Percentiles rank a stretch among this genome's conserved stretches.
Evolutionary conservation across 2,329 filamentous ascomycete species (phyloP).

Genomic region (Colletotrichum spaethianum): DNA sequence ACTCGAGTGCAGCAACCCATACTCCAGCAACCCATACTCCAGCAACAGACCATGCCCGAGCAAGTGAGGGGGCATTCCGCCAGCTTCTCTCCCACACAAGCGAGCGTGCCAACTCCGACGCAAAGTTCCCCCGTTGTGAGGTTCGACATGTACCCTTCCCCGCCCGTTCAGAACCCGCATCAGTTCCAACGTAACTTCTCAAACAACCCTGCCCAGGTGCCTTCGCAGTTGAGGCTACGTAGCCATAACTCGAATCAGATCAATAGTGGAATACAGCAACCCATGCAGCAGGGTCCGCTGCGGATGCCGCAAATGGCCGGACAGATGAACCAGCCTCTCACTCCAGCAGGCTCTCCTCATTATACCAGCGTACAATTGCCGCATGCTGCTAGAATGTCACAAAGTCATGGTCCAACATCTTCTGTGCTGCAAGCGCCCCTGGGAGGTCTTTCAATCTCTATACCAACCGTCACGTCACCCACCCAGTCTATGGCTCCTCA

Average conservation of each 20-base stretch:
- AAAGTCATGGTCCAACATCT: conserved; percentile 15
- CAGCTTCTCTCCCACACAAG: conserved; percentile 1
- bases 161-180: background rate
- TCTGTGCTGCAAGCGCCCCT: conserved; percentile 30
- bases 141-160: conserved; percentile 28
- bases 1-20: background rate
- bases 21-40: background rate
- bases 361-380: conserved; percentile 24
- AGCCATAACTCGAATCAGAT: background rate
- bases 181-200: background rate
- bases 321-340: conserved; percentile 18
- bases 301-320: conserved; percentile 1
- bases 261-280: conserved; percentile 2
- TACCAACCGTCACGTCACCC: conserved; percentile 25
- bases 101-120: background rate
- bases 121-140: background rate
- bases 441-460: conserved; percentile 25
- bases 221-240: conserved; percentile 17
- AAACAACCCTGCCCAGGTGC: background rate
- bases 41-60: conserved; percentile 14
- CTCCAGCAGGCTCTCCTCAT: conserved; percentile 29
- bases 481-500: background rate
- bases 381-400: background rate
- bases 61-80: conserved; percentile 10
- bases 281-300: conserved; percentile 1